These are phyloP conservation scores for Boletus pseudopeckii DNA, from an alignment of 768 basidiomycete species.

Conservation along the genomic window DNA sequence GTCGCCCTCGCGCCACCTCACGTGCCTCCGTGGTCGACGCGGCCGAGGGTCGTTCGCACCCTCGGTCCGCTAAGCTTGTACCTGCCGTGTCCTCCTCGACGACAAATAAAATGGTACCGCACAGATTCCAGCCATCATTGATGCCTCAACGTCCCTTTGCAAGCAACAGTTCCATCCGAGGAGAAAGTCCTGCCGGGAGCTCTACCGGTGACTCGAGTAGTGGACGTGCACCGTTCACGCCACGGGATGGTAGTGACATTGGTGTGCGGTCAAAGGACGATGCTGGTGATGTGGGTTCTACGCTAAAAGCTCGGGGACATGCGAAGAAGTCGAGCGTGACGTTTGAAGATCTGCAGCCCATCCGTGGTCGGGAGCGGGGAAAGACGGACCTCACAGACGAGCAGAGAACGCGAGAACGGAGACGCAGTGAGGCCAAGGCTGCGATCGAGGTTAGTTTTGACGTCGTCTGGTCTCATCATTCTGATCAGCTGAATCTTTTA, in stretches of 20 bases:
- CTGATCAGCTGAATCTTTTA: slow-evolving; percentile 28
- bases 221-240: slow-evolving; percentile 71
- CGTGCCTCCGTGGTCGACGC: slow-evolving; percentile 8
- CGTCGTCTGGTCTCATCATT: background rate
- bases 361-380: slow-evolving; percentile 30
- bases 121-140: slow-evolving; percentile 21
- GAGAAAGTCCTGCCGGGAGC: slow-evolving; percentile 71
- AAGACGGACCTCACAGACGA: slow-evolving; percentile 38
- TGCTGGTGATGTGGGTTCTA: slow-evolving; percentile 24
- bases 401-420: slow-evolving; percentile 63
- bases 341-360: slow-evolving; percentile 53
- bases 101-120: slow-evolving; percentile 24
- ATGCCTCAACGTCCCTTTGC: slow-evolving; percentile 57
- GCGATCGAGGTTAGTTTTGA: slow-evolving; percentile 70
- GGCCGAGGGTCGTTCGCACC: slow-evolving; percentile 13
- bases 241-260: slow-evolving; percentile 72
- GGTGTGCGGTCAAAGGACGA: slow-evolving; percentile 22
- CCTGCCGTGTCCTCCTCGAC: slow-evolving; percentile 10
- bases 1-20: slow-evolving; percentile 9
- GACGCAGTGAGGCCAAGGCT: slow-evolving; percentile 80
- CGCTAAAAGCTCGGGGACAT: slow-evolving; percentile 34
- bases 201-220: slow-evolving; percentile 85
- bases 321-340: slow-evolving; percentile 62
- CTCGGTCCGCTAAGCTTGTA: slow-evolving; percentile 5
- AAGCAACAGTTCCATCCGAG: slow-evolving; percentile 31